Percentiles rank a stretch among this genome's conserved stretches.
Conservation (phyloP, 2,329 filamentous ascomycete species). For the Emmonsiellopsis sp. region DNA sequence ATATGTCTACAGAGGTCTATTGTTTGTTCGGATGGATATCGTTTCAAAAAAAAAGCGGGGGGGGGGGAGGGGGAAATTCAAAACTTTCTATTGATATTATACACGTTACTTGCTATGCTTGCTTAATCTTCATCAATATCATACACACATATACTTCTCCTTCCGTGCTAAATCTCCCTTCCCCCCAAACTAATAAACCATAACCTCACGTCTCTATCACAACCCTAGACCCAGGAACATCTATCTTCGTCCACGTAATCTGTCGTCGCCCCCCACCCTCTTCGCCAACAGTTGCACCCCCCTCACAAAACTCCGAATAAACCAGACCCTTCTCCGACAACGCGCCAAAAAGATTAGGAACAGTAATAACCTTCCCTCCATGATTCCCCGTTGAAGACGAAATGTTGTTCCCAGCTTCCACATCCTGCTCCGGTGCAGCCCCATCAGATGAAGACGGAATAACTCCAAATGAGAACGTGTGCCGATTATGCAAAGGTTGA, state of each 20-base stretch:
- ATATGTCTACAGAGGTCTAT: too few species aligned
- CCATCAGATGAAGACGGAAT: conserved; percentile 19
- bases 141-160: not conserved
- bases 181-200: not conserved
- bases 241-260: conserved; percentile 12
- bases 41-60: too few species aligned
- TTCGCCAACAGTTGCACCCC: not conserved
- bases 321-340: conserved; percentile 32
- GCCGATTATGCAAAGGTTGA: conserved; percentile 6
- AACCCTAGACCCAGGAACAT: conserved; percentile 12
- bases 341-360: conserved; percentile 29
- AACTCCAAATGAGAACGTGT: conserved; percentile 24
- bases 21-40: too few species aligned
- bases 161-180: not conserved
- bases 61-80: too few species aligned
- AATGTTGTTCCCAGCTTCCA: too few species aligned
- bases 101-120: too few species aligned
- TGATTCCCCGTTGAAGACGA: not conserved
- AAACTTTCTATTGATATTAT: too few species aligned
- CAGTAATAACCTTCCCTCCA: conserved; percentile 12
- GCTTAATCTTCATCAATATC: not conserved
- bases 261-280: not conserved
- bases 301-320: conserved; percentile 10
- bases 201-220: not conserved
- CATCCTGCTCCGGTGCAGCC: not conserved